Conservation (phyloP, 139 green algal species). For the Tetradesmus lagerheimii region DNA sequence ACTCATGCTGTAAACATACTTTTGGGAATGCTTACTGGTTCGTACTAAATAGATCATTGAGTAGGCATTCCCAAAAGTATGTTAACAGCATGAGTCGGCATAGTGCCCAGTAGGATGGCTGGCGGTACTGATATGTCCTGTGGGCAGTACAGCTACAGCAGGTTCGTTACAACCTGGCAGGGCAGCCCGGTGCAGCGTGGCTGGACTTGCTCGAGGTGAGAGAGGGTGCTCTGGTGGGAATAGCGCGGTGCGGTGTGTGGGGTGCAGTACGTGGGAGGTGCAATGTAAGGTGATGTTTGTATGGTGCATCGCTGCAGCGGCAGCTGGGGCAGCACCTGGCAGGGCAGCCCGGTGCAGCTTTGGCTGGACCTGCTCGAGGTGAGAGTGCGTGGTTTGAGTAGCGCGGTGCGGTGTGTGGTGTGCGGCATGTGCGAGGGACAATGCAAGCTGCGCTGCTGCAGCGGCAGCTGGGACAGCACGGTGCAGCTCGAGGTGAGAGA, state of each 20-base stretch:
- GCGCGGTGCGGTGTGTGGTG: no score
- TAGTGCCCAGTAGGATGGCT: no score
- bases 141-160: no score
- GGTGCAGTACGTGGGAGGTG: neutral
- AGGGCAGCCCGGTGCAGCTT: neutral
- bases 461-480: constrained; percentile 3
- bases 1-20: no score
- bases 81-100: no score
- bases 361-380: neutral
- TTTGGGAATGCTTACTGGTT: no score
- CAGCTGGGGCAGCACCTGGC: constrained; percentile 8
- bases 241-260: neutral
- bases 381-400: no score
- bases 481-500: neutral
- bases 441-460: neutral
- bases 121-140: no score
- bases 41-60: no score
- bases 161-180: neutral
- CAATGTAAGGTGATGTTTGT: neutral
- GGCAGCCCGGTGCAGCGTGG: neutral
- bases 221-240: neutral
- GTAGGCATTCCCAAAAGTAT: no score
- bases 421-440: neutral
- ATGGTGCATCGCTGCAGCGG: constrained; percentile 8
- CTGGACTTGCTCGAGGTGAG: neutral